Evolutionary conservation across 2,329 filamentous ascomycete species (phyloP).

Genomic region (Rutstroemia sydowiana): DNA sequence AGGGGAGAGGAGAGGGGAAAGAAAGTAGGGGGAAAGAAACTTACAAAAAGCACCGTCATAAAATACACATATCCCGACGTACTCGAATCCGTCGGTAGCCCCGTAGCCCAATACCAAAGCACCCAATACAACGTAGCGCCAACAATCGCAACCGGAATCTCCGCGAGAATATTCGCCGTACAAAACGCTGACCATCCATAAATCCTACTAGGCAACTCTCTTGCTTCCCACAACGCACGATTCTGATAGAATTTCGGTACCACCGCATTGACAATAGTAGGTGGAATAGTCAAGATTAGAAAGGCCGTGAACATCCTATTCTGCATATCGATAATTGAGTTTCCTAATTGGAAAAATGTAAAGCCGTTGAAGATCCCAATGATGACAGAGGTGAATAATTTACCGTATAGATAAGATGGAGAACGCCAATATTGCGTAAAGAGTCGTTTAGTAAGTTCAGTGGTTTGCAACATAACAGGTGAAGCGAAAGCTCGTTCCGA

Average conservation of each 20-base stretch:
- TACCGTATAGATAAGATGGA: conserved; percentile 69
- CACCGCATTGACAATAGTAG: conserved; percentile 64
- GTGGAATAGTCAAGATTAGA: conserved; percentile 54
- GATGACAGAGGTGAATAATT: conserved; percentile 64
- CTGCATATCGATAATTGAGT: conserved; percentile 62
- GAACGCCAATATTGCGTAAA: conserved; percentile 71
- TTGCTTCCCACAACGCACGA: conserved; percentile 63
- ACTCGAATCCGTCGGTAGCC: conserved; percentile 56
- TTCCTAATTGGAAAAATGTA: conserved; percentile 65
- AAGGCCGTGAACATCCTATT: conserved; percentile 71
- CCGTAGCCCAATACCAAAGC: conserved; percentile 71
- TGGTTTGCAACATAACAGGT: conserved; percentile 53
- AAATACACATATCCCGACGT: conserved; percentile 70
- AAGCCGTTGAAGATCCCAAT: conserved; percentile 74
- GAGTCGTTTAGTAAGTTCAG: conserved; percentile 59
- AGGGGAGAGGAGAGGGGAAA: background rate
- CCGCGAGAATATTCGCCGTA: conserved; percentile 64
- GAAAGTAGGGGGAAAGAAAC: background rate
- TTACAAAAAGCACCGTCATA: conserved; percentile 64
- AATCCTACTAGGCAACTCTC: conserved; percentile 66
- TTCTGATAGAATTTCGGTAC: conserved; percentile 74
- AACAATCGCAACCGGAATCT: conserved; percentile 64
- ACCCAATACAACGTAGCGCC: conserved; percentile 61
- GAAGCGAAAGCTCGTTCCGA: conserved; percentile 57
- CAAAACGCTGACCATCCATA: conserved; percentile 74